Base-by-base conservation (phyloP, 1,284 basidiomycete genomes). In the Singerocomus rubriflavus region DNA sequence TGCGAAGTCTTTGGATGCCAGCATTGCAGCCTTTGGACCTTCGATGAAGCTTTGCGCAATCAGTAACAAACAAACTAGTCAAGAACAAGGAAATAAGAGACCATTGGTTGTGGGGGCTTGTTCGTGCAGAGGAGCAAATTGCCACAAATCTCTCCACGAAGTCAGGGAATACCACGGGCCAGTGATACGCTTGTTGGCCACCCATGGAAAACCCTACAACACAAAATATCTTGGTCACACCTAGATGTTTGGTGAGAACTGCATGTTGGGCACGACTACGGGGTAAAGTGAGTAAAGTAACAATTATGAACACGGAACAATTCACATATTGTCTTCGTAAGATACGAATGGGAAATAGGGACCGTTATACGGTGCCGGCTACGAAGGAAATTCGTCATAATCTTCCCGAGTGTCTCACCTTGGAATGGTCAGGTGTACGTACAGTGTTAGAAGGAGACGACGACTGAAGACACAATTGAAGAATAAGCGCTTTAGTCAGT, bases 151-250 rank as follows among this genome's bases (percentile, higher is more conserved):
- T 61, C 33, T 71, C 67, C n/a, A 72, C 69, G 21, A 71, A 64
- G 38, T 73, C 65, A 9, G 71, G 71, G 45, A 62, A 70, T 31
- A 72, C 56, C 16, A 62, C 54, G 0, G 69, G 57, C 71, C 71
- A 73, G 35, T 50, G 52, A 53, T 61, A 56, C 21, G 64, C 54
- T 71, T 80, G 80, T 59, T 81, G 80, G 2, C 74, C 82, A 35
- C 81, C 80, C 81, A 84, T 84, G 8, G 80, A 82, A 59, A 83
- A 84, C 0, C 80, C 80, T 16, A 82, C 71, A 26, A 76, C 80
- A 39, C 75, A 74, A 50, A 70, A 73, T 0, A 80, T 64, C 56
- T 79, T 77, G 44, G 73, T 65, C 16, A 84, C 65, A 5, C 73
- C 74, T 6, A 82, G 66, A 25, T 71, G 66, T 53, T 77, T 72